Conservation (phyloP, 805 yeast genomes). For the Komagataella populi region DNA sequence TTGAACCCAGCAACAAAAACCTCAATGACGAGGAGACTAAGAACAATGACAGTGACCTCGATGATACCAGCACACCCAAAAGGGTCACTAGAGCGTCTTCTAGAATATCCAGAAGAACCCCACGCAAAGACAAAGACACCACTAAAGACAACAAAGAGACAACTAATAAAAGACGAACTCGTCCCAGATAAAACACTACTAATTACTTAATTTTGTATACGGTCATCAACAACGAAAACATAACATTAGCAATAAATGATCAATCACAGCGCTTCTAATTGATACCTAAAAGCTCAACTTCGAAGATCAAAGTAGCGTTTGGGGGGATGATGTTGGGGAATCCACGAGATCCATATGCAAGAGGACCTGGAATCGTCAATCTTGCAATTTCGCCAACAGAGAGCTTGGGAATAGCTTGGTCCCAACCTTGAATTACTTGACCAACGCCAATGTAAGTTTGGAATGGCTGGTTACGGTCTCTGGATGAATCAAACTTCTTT, state of each 20-base stretch:
- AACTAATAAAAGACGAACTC: background rate
- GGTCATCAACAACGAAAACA: background rate
- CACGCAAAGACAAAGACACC: constrained; percentile 1
- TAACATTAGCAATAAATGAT: background rate
- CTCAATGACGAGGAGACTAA: constrained; percentile 3
- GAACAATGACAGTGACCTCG: constrained; percentile 1
- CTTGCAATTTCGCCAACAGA: constrained; percentile 89
- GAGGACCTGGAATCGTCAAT: constrained; percentile 82
- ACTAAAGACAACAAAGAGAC: background rate
- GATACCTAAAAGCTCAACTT: constrained; percentile 57
- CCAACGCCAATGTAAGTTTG: constrained; percentile 92
- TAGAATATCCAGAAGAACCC: constrained; percentile 1
- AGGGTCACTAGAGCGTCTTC: constrained; percentile 1
- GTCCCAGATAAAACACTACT: background rate
- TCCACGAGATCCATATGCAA: constrained; percentile 91
- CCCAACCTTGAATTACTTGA: constrained; percentile 96
- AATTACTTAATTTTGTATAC: background rate
- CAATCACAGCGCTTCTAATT: constrained; percentile 17
- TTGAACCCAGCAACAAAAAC: constrained; percentile 2
- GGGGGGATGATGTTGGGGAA: constrained; percentile 97
- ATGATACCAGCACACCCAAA: background rate
- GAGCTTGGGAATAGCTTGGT: constrained; percentile 82
- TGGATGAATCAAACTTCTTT: constrained; percentile 89
- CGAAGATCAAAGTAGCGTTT: constrained; percentile 82
- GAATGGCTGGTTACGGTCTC: constrained; percentile 93